A percentile compares a stretch with the other conserved stretches of the same genome.
Evolutionary conservation across 495 filamentous ascomycete genomes (phyloP).

Genomic region (Penicillium pancosmium): DNA sequence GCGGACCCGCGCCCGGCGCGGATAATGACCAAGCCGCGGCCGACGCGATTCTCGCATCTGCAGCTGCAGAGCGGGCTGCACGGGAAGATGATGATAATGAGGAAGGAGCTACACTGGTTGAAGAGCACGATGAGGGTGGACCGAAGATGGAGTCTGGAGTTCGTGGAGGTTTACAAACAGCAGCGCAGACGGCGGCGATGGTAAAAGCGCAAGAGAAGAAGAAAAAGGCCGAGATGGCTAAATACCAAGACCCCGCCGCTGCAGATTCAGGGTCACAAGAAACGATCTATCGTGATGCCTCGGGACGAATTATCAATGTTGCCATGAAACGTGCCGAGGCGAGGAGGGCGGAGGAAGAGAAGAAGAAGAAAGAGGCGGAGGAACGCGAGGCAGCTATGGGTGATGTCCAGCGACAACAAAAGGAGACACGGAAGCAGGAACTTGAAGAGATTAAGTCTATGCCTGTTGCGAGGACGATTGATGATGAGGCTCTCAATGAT

Average conservation of each 20-base stretch:
- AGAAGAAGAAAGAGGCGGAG: slow-evolving; percentile 61
- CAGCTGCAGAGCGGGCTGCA: slow-evolving; percentile 63
- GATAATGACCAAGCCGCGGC: slow-evolving; percentile 64
- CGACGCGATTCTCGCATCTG: slow-evolving; percentile 79
- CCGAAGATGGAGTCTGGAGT: slow-evolving; percentile 80
- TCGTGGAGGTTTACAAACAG: slow-evolving; percentile 82
- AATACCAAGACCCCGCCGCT: slow-evolving; percentile 42
- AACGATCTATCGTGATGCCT: slow-evolving; percentile 92
- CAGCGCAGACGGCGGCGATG: slow-evolving; percentile 70
- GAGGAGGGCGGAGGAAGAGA: slow-evolving; percentile 71
- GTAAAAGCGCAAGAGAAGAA: slow-evolving; percentile 72
- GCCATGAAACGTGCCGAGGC: slow-evolving; percentile 87
- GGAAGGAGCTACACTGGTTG: slow-evolving; percentile 48
- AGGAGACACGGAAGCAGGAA: slow-evolving; percentile 59
- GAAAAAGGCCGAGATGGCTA: slow-evolving; percentile 44
- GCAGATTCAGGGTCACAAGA: slow-evolving; percentile 57
- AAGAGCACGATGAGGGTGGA: slow-evolving; percentile 26
- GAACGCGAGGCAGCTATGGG: slow-evolving; percentile 71
- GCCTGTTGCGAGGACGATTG: slow-evolving; percentile 74
- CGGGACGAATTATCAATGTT: slow-evolving; percentile 87
- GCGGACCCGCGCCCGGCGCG: slow-evolving; percentile 40
- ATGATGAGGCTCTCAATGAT: slow-evolving; percentile 82
- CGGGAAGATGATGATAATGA: slow-evolving; percentile 47
- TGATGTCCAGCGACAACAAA: slow-evolving; percentile 73
- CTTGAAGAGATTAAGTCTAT: slow-evolving; percentile 79